phyloP scores from a whole-genome alignment of 2,329 filamentous ascomycete species.

The Capronia americana region DNA sequence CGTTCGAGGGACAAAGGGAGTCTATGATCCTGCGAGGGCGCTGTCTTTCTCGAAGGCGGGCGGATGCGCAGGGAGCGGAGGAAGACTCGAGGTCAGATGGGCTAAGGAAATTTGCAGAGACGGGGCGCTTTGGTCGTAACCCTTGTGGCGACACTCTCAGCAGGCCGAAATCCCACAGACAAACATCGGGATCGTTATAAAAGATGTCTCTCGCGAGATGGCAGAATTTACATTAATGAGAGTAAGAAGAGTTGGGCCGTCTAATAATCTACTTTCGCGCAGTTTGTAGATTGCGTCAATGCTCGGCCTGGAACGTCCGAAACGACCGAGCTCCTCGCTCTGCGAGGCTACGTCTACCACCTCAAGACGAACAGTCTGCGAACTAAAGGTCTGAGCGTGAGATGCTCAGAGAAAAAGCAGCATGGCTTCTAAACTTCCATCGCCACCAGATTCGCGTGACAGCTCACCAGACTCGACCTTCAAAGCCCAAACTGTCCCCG shows the following conservation, averaged over 20 bases:
- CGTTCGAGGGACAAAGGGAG: background rate
- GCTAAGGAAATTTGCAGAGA: background rate
- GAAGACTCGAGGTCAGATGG: background rate
- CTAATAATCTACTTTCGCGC: slow-evolving; percentile 16
- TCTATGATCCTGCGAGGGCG: background rate
- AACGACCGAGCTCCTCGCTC: slow-evolving; percentile 27
- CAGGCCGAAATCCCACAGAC: background rate
- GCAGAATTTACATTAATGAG: background rate
- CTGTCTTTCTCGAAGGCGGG: background rate
- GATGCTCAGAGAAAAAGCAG: background rate
- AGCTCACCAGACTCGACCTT: slow-evolving; percentile 11
- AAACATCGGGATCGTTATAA: background rate
- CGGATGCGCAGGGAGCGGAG: background rate
- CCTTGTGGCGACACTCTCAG: background rate
- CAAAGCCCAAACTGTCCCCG: background rate
- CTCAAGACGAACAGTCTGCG: background rate
- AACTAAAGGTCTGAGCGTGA: background rate
- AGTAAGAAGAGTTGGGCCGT: background rate
- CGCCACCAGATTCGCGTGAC: slow-evolving; percentile 28
- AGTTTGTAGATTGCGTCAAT: slow-evolving; percentile 30
- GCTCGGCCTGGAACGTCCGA: slow-evolving; percentile 26
- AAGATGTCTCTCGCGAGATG: background rate
- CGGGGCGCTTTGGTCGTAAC: background rate
- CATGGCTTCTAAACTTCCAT: slow-evolving; percentile 22
- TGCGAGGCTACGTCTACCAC: slow-evolving; percentile 8